Percentiles rank a stretch among this genome's conserved stretches.
phyloP scores from a whole-genome alignment of 768 basidiomycete species.

The Russula sp. region DNA sequence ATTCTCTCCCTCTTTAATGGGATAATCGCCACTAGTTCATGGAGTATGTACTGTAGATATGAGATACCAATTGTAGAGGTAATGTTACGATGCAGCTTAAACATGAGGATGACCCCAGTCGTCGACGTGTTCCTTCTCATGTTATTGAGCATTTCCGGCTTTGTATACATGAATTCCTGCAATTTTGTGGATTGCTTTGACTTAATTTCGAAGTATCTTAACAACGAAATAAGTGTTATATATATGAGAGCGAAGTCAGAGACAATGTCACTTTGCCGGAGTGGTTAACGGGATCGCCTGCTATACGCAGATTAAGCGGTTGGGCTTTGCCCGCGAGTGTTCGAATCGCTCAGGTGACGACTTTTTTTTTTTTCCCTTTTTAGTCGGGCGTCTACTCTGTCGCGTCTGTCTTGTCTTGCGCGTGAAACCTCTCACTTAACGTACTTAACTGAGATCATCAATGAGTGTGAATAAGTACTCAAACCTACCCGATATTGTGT shows the following conservation, averaged over 20 bases:
- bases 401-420: neutral
- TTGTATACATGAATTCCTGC: neutral
- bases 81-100: neutral
- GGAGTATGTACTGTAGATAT: neutral
- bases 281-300: slow-evolving; percentile 73
- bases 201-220: neutral
- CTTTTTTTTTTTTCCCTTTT: slow-evolving; percentile 25
- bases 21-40: neutral
- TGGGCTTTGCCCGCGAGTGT: slow-evolving; percentile 38
- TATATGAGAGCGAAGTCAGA: neutral
- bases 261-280: slow-evolving; percentile 79
- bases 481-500: slow-evolving; percentile 86
- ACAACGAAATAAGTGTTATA: neutral
- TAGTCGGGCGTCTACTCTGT: neutral
- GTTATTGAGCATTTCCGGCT: neutral
- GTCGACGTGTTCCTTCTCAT: neutral
- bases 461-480: slow-evolving; percentile 66
- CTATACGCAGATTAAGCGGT: slow-evolving; percentile 37
- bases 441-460: neutral
- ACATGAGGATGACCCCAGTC: neutral
- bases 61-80: neutral
- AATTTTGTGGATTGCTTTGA: neutral
- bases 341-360: slow-evolving; percentile 38
- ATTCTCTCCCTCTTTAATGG: neutral
- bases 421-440: too few species aligned